These are phyloP conservation scores for Blastobotrys proliferans DNA, from an alignment of 1,139 yeast species.

Conservation along the genomic window DNA sequence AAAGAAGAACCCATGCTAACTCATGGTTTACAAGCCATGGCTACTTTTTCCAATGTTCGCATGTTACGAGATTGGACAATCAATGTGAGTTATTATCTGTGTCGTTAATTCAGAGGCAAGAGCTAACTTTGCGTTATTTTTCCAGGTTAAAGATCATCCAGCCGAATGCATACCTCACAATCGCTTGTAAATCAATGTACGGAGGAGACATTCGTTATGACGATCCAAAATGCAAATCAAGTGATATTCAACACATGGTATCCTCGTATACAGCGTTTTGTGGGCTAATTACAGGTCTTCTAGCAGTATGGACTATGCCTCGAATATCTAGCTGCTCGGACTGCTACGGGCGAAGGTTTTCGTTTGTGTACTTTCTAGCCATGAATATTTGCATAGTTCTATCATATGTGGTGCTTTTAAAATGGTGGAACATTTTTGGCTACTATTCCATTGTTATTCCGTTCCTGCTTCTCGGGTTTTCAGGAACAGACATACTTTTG, in stretches of 20 bases:
- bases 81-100: background rate
- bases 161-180: constrained; percentile 2
- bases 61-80: constrained; percentile 4
- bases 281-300: background rate
- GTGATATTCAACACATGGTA: constrained; percentile 6
- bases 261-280: constrained; percentile 1
- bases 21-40: constrained; percentile 4
- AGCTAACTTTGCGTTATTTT: background rate
- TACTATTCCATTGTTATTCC: background rate
- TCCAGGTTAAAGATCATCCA: background rate
- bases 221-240: constrained; percentile 1
- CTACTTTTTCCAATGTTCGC: constrained; percentile 1
- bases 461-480: background rate
- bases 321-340: constrained; percentile 5
- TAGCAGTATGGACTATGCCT: constrained; percentile 7
- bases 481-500: constrained; percentile 8
- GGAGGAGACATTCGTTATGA: background rate
- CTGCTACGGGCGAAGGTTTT: constrained; percentile 2
- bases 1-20: too few relatives aligned
- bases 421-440: background rate
- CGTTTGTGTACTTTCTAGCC: background rate
- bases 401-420: background rate
- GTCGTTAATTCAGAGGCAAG: background rate
- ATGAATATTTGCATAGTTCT: background rate
- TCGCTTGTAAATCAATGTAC: constrained; percentile 6